Evolutionary conservation across 345 rosid species (phyloP), one percentile per base, ranked within the genome.

Genomic region (Lepidium africanum): DNA sequence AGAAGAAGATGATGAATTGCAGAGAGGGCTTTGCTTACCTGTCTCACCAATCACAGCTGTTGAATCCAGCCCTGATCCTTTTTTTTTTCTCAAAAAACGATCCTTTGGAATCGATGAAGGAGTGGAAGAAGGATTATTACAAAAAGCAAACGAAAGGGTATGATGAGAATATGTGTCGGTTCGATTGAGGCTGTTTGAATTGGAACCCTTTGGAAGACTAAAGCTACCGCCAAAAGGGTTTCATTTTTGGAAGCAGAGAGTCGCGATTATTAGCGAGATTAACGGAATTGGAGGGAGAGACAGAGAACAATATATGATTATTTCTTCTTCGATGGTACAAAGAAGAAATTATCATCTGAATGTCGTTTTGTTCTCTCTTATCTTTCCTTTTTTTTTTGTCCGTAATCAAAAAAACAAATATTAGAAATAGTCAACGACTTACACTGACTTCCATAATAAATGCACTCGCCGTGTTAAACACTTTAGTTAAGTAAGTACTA

Each of bases 21-120:
- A 52, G 2, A 47, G 73, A 59, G 33, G 49, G 30, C 12, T 69
- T 37, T 14, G 73, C 4, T 70, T 50, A 70, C 74, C 67, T 39
- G 58, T 48, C 33, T 30, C 32, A 46, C 65, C 65, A 15, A 37
- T 45, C 14, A 21, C 0, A 7, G 13, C 19, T 7, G 25, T 33
- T 11, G 40, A 55, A 50, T 50, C 54, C 5, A 23, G 54, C 1
- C 15, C 15, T 25, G 35, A 50, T 50, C 35, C 23, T 49, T 50
- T 2, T 21, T 21, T 21, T 19, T 14, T 25, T 25, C 27, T 3
- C 27, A 6, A 43, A 43, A 12, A 4, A n/a, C 9, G 3, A 14
- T 6, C 14, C 21, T 6, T 49, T 5, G 11, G 10, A 6, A 15
- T 41, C 23, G 32, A 16, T n/a, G 11, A 50, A 7, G 55, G n/a